These are phyloP conservation scores for Solanum virginianum DNA, from an alignment of 257 asterid species.

Conservation along the genomic window DNA sequence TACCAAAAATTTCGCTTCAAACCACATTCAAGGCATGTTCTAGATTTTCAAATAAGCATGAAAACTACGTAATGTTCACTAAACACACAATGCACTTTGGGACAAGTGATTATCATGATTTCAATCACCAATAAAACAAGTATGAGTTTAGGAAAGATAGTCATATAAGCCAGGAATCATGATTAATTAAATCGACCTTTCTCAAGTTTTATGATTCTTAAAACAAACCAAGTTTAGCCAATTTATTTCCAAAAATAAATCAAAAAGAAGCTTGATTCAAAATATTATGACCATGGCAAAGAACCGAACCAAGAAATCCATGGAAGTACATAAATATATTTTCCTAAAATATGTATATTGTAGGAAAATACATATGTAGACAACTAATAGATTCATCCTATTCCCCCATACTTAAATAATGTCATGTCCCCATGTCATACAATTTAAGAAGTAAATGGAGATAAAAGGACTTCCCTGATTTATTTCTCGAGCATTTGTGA, in stretches of 20 bases:
- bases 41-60: neutral
- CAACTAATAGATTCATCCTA: no score
- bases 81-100: neutral
- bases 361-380: no score
- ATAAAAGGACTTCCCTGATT: no score
- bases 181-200: no score
- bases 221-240: neutral
- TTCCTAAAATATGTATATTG: neutral
- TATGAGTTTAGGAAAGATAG: neutral
- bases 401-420: no score
- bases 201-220: neutral
- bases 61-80: neutral
- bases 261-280: neutral
- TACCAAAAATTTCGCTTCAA: neutral
- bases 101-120: no score
- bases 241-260: neutral
- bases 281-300: neutral
- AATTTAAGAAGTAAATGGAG: no score
- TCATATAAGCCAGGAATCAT: no score
- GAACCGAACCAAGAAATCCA: neutral
- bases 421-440: no score
- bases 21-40: neutral
- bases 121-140: no score
- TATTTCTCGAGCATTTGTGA: no score
- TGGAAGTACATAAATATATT: neutral